phyloP scores from a whole-genome alignment of 2,329 filamentous ascomycete genomes.

The Aspergillus ochraceus region DNA sequence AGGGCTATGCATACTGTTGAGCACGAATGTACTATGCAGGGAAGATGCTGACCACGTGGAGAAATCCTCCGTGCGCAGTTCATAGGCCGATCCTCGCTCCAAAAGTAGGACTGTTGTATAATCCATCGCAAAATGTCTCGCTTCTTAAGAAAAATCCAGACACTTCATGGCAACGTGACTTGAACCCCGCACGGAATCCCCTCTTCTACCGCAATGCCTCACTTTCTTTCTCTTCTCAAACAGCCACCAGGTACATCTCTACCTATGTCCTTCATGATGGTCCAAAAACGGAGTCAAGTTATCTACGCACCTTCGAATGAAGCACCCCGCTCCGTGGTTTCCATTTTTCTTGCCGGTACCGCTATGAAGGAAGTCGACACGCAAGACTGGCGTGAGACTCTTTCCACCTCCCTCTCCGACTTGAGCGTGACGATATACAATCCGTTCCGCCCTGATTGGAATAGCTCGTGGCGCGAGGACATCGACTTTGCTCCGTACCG shows the following conservation, averaged over 20 bases:
- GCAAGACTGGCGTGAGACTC: constrained; percentile 5
- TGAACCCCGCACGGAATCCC: no score
- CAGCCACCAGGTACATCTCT: not conserved
- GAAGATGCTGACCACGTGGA: no score
- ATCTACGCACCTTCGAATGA: constrained; percentile 9
- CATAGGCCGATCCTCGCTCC: no score
- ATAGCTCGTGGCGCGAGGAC: constrained; percentile 10
- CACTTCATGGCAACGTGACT: no score
- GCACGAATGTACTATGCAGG: no score
- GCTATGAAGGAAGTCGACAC: constrained; percentile 1
- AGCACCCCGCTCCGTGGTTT: not conserved
- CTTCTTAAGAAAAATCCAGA: no score
- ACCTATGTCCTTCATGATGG: not conserved
- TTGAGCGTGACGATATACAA: constrained; percentile 6
- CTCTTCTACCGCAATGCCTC: no score
- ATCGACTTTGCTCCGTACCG: constrained; percentile 5
- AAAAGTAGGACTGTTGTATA: no score
- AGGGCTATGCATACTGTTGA: no score
- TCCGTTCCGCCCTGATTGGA: constrained; percentile 7
- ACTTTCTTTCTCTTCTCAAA: not conserved
- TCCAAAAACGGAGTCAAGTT: not conserved
- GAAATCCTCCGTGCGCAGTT: no score
- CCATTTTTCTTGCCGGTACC: constrained; percentile 7
- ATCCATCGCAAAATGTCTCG: no score
- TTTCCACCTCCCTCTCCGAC: constrained; percentile 3